These are phyloP conservation scores for Hygrocybe coccinea DNA, from an alignment of 768 basidiomycete species.

Conservation along the genomic window DNA sequence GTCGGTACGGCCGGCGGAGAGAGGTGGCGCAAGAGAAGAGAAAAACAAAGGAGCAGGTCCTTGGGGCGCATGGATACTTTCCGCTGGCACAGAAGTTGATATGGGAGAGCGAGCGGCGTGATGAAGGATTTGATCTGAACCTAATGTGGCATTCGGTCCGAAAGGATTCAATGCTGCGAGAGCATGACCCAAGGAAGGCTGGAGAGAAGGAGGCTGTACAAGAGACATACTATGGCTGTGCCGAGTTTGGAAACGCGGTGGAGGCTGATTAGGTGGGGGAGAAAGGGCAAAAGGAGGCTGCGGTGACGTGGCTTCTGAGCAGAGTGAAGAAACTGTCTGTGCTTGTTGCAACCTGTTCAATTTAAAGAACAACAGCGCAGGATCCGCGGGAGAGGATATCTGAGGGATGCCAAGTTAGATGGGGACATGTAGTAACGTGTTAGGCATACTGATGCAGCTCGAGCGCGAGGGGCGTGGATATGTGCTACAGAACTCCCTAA, in stretches of 20 bases:
- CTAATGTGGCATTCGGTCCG: constrained; percentile 51
- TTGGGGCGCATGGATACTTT: constrained; percentile 49
- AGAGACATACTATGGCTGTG: constrained; percentile 76
- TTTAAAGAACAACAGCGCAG: constrained; percentile 74
- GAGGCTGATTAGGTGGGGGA: constrained; percentile 43
- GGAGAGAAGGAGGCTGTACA: constrained; percentile 50
- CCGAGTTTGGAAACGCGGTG: constrained; percentile 42
- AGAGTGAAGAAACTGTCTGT: constrained; percentile 47
- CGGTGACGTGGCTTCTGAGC: constrained; percentile 61
- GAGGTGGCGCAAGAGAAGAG: constrained; percentile 43
- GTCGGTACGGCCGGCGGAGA: constrained; percentile 41
- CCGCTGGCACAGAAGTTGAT: constrained; percentile 22
- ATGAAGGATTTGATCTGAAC: constrained; percentile 39
- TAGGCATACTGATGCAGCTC: constrained; percentile 74
- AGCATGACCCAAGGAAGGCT: constrained; percentile 30
- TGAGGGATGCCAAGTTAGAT: constrained; percentile 28
- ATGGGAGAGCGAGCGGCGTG: constrained; percentile 11
- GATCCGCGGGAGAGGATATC: constrained; percentile 91
- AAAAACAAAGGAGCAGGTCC: constrained; percentile 47
- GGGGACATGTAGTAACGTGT: constrained; percentile 20
- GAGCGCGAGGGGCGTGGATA: constrained; percentile 70
- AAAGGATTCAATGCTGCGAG: constrained; percentile 57
- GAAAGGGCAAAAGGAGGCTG: constrained; percentile 50
- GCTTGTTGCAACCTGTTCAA: constrained; percentile 79
- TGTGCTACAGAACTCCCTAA: constrained; percentile 50